phyloP scores from a whole-genome alignment of 371 early-diverging fungal species.

The Mucor circinelloides region DNA sequence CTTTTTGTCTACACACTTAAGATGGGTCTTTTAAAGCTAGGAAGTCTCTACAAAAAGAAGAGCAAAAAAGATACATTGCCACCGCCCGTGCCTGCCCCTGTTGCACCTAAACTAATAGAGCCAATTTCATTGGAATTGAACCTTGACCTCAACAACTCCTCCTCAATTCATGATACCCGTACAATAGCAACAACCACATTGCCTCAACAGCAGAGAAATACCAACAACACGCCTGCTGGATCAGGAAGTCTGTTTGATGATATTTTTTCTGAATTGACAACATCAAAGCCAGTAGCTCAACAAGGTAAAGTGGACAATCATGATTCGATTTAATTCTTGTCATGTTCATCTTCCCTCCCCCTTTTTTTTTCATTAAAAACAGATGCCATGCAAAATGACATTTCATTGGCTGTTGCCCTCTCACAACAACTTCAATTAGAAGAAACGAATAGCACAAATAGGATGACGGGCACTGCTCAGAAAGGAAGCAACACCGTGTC shows the following conservation, averaged over 20 bases:
- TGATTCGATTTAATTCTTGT: not conserved
- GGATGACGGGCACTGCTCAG: slow-evolving; percentile 7
- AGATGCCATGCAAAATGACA: slow-evolving; percentile 17
- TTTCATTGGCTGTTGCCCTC: slow-evolving; percentile 44
- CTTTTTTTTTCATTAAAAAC: no score
- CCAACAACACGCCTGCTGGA: slow-evolving; percentile 22
- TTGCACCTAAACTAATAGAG: slow-evolving; percentile 22
- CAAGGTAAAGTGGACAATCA: slow-evolving; percentile 11
- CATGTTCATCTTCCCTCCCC: no score
- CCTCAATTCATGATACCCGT: slow-evolving; percentile 9
- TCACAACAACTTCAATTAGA: slow-evolving; percentile 35
- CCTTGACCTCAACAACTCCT: slow-evolving; percentile 17
- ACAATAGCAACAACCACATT: not conserved
- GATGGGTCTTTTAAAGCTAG: slow-evolving; percentile 36
- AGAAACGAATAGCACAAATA: slow-evolving; percentile 8
- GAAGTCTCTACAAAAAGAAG: slow-evolving; percentile 33
- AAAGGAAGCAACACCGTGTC: not conserved
- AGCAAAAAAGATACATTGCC: slow-evolving; percentile 15
- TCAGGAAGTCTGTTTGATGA: slow-evolving; percentile 43
- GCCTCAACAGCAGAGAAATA: slow-evolving; percentile 2
- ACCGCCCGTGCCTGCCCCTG: slow-evolving; percentile 13
- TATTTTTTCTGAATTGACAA: slow-evolving; percentile 40
- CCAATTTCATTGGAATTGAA: slow-evolving; percentile 27
- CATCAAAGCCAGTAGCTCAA: not conserved
- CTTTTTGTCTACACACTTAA: not conserved